Evolutionary conservation across 2,329 filamentous ascomycete species (phyloP).

Genomic region (Hypomyces perniciosus): DNA sequence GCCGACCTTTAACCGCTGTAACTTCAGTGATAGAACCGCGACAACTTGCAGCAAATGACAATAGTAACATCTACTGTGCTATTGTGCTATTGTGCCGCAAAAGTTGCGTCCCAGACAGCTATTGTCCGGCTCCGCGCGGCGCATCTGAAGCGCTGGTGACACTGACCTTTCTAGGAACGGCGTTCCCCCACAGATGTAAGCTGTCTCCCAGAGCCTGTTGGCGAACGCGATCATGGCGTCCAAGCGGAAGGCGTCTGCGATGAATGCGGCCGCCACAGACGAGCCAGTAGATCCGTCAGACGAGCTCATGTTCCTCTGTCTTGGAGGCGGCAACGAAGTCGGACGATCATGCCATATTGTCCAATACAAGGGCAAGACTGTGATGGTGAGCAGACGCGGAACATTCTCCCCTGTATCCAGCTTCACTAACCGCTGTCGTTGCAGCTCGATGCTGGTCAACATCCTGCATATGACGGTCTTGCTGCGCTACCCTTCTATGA

Average conservation of each 20-base stretch:
- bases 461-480: constrained; percentile 91
- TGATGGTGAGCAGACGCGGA: constrained; percentile 63
- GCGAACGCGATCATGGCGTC: constrained; percentile 63
- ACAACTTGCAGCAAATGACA: background rate
- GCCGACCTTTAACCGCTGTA: constrained; percentile 12
- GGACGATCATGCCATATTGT: constrained; percentile 96
- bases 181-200: constrained; percentile 5
- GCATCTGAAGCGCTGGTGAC: background rate
- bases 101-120: background rate
- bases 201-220: constrained; percentile 2
- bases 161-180: background rate
- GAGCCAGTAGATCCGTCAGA: constrained; percentile 90
- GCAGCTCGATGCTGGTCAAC: constrained; percentile 93
- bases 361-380: constrained; percentile 98
- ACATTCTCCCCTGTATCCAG: background rate
- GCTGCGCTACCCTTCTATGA: constrained; percentile 95
- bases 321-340: constrained; percentile 95
- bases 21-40: background rate
- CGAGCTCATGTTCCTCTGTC: constrained; percentile 86
- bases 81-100: background rate
- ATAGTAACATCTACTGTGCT: background rate
- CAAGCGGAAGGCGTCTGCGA: constrained; percentile 79
- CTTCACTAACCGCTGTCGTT: background rate
- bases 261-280: constrained; percentile 61
- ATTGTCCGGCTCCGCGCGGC: background rate